These are phyloP conservation scores for Sequoiadendron giganteum DNA, from an alignment of 75 land plant species.

Conservation along the genomic window DNA sequence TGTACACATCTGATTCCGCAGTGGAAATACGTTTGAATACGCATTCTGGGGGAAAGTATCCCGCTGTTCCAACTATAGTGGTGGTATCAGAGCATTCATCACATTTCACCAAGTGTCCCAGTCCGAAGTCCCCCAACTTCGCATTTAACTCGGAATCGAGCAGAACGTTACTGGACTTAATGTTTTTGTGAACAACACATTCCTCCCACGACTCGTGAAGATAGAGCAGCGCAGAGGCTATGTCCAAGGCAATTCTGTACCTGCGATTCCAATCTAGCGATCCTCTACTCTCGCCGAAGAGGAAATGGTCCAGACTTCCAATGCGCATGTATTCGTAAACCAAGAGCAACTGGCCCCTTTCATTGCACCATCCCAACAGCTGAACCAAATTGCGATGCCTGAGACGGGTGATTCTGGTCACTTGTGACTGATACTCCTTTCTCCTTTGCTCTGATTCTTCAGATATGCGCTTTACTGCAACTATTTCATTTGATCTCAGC, in stretches of 20 bases:
- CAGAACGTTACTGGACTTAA: slow-evolving; percentile 62
- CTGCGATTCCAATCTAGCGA: slow-evolving; percentile 54
- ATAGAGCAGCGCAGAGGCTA: slow-evolving; percentile 73
- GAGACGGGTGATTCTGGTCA: slow-evolving; percentile 32
- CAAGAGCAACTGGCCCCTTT: too few species aligned
- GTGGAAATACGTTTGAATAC: slow-evolving; percentile 45
- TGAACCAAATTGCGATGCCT: slow-evolving; percentile 52
- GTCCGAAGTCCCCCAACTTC: slow-evolving; percentile 60
- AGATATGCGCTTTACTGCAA: slow-evolving; percentile 29
- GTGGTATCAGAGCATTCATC: slow-evolving; percentile 24
- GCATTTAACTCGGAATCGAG: slow-evolving; percentile 64
- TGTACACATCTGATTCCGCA: slow-evolving; percentile 22
- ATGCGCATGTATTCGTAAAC: slow-evolving; percentile 53
- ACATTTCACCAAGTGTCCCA: slow-evolving; percentile 53
- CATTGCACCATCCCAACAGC: background rate
- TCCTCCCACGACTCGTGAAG: slow-evolving; percentile 92
- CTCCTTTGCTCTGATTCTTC: slow-evolving; percentile 14
- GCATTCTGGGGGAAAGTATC: slow-evolving; percentile 85
- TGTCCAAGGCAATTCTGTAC: slow-evolving; percentile 59
- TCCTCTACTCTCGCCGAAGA: slow-evolving; percentile 21
- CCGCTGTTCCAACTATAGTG: slow-evolving; percentile 68
- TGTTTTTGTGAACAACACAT: slow-evolving; percentile 64
- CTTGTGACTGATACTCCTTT: slow-evolving; percentile 24
- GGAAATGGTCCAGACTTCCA: slow-evolving; percentile 49
- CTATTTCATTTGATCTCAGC: background rate